phyloP scores from a whole-genome alignment of 176 grass and related monocot genomes.

The Eragrostis curvula region DNA sequence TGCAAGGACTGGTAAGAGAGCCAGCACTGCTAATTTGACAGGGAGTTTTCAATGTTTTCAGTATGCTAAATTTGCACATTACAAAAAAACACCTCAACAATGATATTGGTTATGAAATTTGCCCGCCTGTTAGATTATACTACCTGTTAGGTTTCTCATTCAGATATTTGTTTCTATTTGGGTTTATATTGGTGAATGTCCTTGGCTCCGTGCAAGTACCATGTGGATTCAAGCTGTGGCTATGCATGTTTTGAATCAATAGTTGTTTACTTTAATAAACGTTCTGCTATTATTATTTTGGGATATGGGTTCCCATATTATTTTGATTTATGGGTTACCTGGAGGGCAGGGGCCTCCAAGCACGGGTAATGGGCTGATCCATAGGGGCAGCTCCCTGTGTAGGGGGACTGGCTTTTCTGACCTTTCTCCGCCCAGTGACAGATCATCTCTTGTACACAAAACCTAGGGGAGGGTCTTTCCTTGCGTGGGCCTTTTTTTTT shows the following conservation, averaged over 20 bases:
- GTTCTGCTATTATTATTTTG: background rate
- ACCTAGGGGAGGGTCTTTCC: too few relatives aligned
- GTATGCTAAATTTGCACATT: conserved; percentile 28
- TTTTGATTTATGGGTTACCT: background rate
- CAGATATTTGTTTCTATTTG: conserved; percentile 30
- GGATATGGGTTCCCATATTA: background rate
- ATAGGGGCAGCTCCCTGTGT: too few relatives aligned
- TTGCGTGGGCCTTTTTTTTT: too few relatives aligned
- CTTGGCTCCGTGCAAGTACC: conserved; percentile 1
- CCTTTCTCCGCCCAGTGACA: too few relatives aligned
- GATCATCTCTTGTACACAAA: too few relatives aligned
- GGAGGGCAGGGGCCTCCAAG: too few relatives aligned
- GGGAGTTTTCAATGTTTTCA: conserved; percentile 10
- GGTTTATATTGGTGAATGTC: conserved; percentile 20
- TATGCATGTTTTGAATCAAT: conserved; percentile 24
- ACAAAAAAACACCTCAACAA: background rate
- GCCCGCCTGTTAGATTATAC: background rate
- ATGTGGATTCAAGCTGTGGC: conserved; percentile 21
- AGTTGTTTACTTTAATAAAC: conserved; percentile 38
- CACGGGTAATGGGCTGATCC: too few relatives aligned
- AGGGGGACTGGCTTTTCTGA: too few relatives aligned
- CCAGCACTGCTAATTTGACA: conserved; percentile 20
- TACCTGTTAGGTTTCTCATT: conserved; percentile 8
- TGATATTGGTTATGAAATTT: conserved; percentile 1
- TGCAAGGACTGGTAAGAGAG: conserved; percentile 85